Evolutionary conservation across 352 stramenopile genomes (phyloP).

Genomic region (Globisporangium splendens): DNA sequence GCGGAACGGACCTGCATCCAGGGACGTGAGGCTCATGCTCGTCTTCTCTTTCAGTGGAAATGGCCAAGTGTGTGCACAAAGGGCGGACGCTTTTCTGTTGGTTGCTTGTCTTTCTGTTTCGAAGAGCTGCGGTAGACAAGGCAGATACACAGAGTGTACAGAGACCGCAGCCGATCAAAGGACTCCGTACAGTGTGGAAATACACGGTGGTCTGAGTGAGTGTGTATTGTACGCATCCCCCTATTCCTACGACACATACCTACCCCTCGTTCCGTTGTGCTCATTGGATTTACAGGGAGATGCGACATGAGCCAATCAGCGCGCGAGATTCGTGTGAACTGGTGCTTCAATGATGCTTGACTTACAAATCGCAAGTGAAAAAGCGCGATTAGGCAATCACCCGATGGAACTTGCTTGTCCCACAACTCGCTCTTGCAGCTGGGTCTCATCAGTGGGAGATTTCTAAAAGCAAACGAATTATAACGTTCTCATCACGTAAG

Average conservation of each 20-base stretch:
- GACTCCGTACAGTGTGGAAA: background rate
- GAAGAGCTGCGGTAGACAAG: too few relatives aligned
- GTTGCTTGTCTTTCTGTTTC: too few relatives aligned
- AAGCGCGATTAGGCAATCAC: background rate
- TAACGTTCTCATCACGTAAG: too few relatives aligned
- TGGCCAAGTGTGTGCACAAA: background rate
- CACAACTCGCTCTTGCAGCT: too few relatives aligned
- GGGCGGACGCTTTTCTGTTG: too few relatives aligned
- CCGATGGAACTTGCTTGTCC: too few relatives aligned
- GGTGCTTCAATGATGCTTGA: background rate
- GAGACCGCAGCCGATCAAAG: too few relatives aligned
- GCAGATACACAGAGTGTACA: too few relatives aligned
- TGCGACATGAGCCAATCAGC: background rate
- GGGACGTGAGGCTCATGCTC: slow-evolving; percentile 2
- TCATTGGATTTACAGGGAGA: background rate
- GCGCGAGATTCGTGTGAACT: background rate
- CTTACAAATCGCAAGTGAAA: slow-evolving; percentile 1
- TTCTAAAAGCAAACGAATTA: too few relatives aligned
- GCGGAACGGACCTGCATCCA: background rate
- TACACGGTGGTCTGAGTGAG: background rate
- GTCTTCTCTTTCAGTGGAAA: too few relatives aligned
- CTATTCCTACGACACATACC: background rate
- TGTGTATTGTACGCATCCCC: background rate
- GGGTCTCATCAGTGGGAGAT: too few relatives aligned
- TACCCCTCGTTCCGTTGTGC: background rate